A percentile compares a stretch with the other conserved stretches of the same genome.
Conservation (phyloP, 2,329 filamentous ascomycete genomes). For the Calonectria leucothoes region DNA sequence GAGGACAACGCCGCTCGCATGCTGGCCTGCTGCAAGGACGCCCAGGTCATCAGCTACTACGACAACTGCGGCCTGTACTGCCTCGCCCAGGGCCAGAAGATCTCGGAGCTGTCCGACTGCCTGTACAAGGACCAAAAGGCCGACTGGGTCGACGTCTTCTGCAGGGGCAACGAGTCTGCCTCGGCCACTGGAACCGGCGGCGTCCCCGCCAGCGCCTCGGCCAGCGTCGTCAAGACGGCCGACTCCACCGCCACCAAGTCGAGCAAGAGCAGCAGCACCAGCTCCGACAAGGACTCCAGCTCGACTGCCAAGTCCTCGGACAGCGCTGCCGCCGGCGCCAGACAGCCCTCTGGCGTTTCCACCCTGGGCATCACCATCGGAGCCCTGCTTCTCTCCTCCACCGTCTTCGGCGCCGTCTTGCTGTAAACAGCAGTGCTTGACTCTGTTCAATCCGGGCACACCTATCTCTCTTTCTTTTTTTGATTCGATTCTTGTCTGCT, state of each 20-base stretch:
- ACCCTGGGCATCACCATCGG: slow-evolving; percentile 49
- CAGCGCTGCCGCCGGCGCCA: slow-evolving; percentile 34
- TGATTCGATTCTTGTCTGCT: not conserved
- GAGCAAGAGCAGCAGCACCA: not conserved
- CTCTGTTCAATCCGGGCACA: no score
- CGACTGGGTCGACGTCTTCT: slow-evolving; percentile 54
- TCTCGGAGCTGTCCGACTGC: slow-evolving; percentile 49
- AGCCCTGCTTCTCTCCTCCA: slow-evolving; percentile 51
- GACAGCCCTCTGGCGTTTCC: slow-evolving; percentile 38
- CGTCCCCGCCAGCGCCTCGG: slow-evolving; percentile 44
- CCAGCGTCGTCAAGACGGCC: slow-evolving; percentile 43
- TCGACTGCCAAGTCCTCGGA: slow-evolving; percentile 1
- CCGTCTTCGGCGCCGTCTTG: slow-evolving; percentile 40
- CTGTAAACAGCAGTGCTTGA: slow-evolving; percentile 22
- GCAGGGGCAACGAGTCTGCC: slow-evolving; percentile 52
- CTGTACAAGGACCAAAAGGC: slow-evolving; percentile 51
- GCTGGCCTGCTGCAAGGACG: slow-evolving; percentile 57
- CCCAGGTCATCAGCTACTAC: slow-evolving; percentile 58
- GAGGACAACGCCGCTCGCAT: slow-evolving; percentile 56
- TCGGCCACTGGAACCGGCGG: slow-evolving; percentile 44
- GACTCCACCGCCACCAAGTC: slow-evolving; percentile 14
- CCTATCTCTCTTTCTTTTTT: no score
- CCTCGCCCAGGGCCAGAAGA: slow-evolving; percentile 47
- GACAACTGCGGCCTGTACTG: slow-evolving; percentile 64
- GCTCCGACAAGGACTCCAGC: slow-evolving; percentile 21